phyloP scores from a whole-genome alignment of 345 rosid species.

The Populus euphratica region DNA sequence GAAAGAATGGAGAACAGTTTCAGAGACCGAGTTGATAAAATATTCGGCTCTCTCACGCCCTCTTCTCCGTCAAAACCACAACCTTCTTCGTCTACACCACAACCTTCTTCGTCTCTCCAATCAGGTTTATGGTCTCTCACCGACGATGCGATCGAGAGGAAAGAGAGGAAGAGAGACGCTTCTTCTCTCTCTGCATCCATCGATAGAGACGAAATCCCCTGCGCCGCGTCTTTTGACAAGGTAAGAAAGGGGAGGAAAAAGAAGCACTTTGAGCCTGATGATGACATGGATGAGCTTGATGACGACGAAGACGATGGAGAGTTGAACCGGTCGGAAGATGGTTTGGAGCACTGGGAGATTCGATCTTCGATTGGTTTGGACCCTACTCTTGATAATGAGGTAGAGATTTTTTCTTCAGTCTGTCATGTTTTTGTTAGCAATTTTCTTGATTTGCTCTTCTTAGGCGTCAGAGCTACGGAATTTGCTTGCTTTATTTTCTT shows the following conservation, averaged over 20 bases:
- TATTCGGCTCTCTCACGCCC: conserved; percentile 56
- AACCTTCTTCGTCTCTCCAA: conserved; percentile 25
- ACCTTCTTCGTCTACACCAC: conserved; percentile 3
- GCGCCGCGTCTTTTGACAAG: conserved; percentile 45
- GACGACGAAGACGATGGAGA: conserved; percentile 21
- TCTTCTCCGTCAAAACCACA: conserved; percentile 9
- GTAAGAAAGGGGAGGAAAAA: conserved; percentile 10
- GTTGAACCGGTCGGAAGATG: conserved; percentile 17
- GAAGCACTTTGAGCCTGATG: conserved; percentile 17
- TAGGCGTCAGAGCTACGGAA: too few relatives aligned
- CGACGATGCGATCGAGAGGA: conserved; percentile 40
- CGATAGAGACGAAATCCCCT: conserved; percentile 47
- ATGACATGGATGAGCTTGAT: conserved; percentile 35
- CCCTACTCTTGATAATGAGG: conserved; percentile 79
- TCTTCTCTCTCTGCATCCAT: conserved; percentile 5
- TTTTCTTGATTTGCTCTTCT: background rate
- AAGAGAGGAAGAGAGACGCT: conserved; percentile 34
- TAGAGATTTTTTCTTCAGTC: background rate
- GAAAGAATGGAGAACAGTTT: conserved; percentile 42
- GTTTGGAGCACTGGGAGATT: conserved; percentile 64
- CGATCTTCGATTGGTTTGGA: conserved; percentile 73
- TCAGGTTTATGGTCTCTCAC: conserved; percentile 48
- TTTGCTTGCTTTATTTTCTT: too few relatives aligned
- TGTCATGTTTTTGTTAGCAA: background rate
- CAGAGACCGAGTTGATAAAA: conserved; percentile 46